Base-by-base conservation (phyloP, 306 rosid species). In the Fagus crenata region DNA sequence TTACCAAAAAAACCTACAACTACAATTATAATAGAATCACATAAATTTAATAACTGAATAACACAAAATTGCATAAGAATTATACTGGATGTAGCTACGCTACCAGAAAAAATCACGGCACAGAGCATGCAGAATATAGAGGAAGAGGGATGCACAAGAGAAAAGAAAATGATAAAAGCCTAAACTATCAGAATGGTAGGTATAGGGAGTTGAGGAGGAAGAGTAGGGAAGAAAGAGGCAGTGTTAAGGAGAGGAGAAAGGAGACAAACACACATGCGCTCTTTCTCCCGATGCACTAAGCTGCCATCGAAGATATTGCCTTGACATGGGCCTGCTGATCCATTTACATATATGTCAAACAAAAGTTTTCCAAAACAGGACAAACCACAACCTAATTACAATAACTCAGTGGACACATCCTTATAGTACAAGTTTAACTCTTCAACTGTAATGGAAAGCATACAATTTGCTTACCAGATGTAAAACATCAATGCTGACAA, bases 231-330 rank as follows among this genome's bases (percentile, higher is more conserved):
- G 95, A 92, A 85, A 87, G 96, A 91, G 99, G 89, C 79, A 87
- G 90, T 84, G 88, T 85, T 92, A 93, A 90, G 98, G 91, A 81
- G 91, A 91, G 97, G 98, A 96, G 97, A 92, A 92, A 96, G 87
- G 93, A 96, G 92, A 96, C 98, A 90, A 96, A 96, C 99, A 96
- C 98, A 86, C 98, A 95, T 85, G 92, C 84, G 98, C 98, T 89
- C 91, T 91, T 91, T 96, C 99, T 88, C 97, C 97, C 78, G 85
- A 96, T 86, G 99, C 98, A 91, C 92, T 96, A 96, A 93, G 98
- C 99, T 92, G 96, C 99, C 99, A 92, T 91, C 91, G 89, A 91
- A 89, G 91, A 96, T 92, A 88, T 89, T 88, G 87, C 96, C 97
- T 89, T 92, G 96, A 87, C 86, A 96, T 85, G 86, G 96, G 92